Conservation (phyloP, 441 rosid genomes). For the Mallotus repandus region DNA sequence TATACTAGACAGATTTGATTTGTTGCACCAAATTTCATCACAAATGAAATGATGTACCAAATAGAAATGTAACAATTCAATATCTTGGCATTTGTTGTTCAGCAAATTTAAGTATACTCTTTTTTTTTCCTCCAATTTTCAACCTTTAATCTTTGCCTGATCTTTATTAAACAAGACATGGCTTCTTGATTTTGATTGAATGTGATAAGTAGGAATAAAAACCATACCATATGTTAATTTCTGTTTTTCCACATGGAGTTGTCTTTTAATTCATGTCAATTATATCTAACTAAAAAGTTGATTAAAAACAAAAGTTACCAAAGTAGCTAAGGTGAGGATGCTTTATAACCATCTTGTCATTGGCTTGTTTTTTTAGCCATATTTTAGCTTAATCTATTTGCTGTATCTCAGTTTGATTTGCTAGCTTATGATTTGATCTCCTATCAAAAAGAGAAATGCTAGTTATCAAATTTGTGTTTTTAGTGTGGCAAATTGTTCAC, state of each 20-base stretch:
- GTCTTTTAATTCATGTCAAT: background rate
- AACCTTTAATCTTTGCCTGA: background rate
- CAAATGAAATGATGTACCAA: background rate
- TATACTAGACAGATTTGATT: background rate
- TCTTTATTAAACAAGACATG: conserved; percentile 16
- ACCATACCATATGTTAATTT: conserved; percentile 1
- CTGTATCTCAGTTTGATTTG: background rate
- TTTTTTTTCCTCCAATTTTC: background rate
- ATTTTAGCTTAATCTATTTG: background rate
- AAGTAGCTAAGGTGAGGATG: background rate
- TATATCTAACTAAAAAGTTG: background rate
- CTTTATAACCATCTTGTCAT: background rate
- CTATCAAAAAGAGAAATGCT: too few relatives aligned
- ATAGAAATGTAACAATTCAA: background rate
- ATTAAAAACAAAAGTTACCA: background rate
- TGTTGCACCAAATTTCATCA: background rate
- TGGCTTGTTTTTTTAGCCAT: background rate
- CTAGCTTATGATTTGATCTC: too few relatives aligned
- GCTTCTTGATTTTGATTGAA: background rate
- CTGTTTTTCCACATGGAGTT: conserved; percentile 3
- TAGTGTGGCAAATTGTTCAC: too few relatives aligned
- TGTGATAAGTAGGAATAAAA: background rate
- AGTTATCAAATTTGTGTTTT: too few relatives aligned
- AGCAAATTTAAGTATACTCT: background rate
- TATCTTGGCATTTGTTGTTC: background rate